A percentile compares a stretch with the other conserved stretches of the same genome.
Conservation (phyloP, 2,329 filamentous ascomycete species). For the Paecilomyces dactylethromorphus region DNA sequence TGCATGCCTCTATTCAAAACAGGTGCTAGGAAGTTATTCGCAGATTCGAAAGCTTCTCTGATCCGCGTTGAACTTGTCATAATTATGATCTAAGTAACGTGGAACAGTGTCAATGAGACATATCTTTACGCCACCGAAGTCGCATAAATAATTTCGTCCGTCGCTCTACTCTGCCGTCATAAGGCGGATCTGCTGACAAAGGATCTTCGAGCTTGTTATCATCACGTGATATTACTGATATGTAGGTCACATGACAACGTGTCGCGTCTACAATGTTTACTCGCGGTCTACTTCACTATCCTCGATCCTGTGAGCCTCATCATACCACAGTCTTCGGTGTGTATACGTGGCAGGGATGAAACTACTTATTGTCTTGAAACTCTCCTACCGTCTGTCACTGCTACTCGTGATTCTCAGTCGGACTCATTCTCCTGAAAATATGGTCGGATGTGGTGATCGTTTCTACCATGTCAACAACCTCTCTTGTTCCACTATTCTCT, state of each 20-base stretch:
- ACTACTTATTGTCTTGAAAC: not conserved
- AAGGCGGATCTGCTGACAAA: not conserved
- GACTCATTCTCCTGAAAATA: constrained; percentile 5
- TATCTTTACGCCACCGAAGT: not conserved
- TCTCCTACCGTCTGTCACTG: not conserved
- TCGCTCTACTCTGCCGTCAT: not conserved
- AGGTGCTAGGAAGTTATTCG: constrained; percentile 29
- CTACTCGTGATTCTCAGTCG: constrained; percentile 2
- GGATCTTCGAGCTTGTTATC: not conserved
- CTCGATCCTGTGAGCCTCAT: constrained; percentile 1
- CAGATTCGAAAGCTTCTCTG: constrained; percentile 26
- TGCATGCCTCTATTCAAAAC: constrained; percentile 36
- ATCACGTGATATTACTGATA: not conserved
- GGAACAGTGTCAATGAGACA: not conserved
- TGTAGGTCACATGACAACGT: constrained; percentile 1
- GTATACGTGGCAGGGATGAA: not conserved
- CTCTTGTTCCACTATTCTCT: constrained; percentile 30
- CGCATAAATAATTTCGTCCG: not conserved
- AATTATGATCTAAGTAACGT: constrained; percentile 3
- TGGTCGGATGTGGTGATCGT: not conserved
- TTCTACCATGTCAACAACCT: constrained; percentile 4
- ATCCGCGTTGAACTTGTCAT: constrained; percentile 23
- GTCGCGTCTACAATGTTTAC: constrained; percentile 2
- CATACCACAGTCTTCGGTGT: not conserved
- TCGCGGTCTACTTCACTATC: not conserved